Conservation (phyloP, 305 asterid species). For the Fraxinus sp. region DNA sequence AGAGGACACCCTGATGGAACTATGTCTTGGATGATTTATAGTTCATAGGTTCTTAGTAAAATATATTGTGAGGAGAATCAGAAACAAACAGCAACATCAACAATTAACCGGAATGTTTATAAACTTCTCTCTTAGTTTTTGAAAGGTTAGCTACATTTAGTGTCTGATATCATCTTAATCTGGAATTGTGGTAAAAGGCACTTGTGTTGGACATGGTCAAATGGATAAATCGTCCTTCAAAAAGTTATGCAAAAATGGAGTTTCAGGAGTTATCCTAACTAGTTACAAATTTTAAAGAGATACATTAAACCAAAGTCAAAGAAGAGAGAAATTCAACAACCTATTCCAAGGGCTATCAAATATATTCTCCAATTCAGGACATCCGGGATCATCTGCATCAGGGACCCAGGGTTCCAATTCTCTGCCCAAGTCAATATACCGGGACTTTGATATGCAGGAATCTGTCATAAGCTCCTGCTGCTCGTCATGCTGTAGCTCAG, state of each 20-base stretch:
- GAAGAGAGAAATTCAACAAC: constrained; percentile 36
- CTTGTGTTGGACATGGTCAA: background rate
- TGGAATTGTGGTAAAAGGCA: background rate
- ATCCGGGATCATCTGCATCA: constrained; percentile 65
- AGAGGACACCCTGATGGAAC: constrained; percentile 13
- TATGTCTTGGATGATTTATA: constrained; percentile 11
- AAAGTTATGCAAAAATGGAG: constrained; percentile 1
- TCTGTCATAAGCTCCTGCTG: constrained; percentile 84
- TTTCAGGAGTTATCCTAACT: background rate
- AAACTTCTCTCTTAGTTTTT: constrained; percentile 9
- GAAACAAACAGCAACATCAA: background rate
- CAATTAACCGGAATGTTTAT: background rate
- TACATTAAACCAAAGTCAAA: constrained; percentile 18
- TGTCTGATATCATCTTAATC: background rate
- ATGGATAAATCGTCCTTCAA: background rate
- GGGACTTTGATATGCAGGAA: constrained; percentile 81
- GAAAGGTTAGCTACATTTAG: background rate
- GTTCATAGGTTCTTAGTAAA: background rate
- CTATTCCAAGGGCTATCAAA: constrained; percentile 87
- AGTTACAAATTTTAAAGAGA: background rate
- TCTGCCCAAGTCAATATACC: constrained; percentile 61
- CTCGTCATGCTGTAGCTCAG: constrained; percentile 60
- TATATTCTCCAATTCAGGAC: constrained; percentile 74
- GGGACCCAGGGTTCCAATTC: constrained; percentile 96
- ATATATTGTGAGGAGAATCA: background rate